phyloP scores from a whole-genome alignment of 139 green algal species.

The Astrephomene gubernaculifera region DNA sequence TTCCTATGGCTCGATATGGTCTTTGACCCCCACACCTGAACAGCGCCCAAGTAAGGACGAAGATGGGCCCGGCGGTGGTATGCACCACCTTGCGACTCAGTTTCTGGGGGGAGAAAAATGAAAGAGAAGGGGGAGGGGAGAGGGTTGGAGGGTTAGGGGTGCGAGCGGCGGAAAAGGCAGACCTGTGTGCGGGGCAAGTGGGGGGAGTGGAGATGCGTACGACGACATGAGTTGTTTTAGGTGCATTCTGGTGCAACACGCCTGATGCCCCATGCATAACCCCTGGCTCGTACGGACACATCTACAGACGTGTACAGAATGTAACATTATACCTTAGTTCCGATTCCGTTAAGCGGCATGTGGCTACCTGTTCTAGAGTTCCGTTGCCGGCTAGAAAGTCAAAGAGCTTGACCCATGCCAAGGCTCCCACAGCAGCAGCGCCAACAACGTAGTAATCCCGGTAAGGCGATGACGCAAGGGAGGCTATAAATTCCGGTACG shows the following conservation, averaged over 20 bases:
- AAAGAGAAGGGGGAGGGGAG: background rate
- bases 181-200: too few species aligned
- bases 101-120: conserved; percentile 77
- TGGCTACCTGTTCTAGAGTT: conserved; percentile 73
- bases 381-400: conserved; percentile 60
- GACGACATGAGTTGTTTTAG: too few species aligned
- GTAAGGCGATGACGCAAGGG: conserved; percentile 17
- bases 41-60: conserved; percentile 88
- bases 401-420: conserved; percentile 78
- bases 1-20: too few species aligned
- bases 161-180: background rate
- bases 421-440: conserved; percentile 41
- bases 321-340: too few species aligned
- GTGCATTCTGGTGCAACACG: background rate
- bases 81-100: conserved; percentile 95
- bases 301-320: too few species aligned
- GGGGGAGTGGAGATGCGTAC: too few species aligned
- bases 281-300: too few species aligned
- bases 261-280: too few species aligned
- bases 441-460: conserved; percentile 38
- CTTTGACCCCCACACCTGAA: conserved; percentile 77
- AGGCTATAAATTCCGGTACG: conserved; percentile 7
- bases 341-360: too few species aligned
- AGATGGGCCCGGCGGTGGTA: conserved; percentile 88
- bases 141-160: background rate